Evolutionary conservation across 768 basidiomycete species (phyloP), one percentile per base, ranked within the genome.

Genomic region (Trametes gibbosa): DNA sequence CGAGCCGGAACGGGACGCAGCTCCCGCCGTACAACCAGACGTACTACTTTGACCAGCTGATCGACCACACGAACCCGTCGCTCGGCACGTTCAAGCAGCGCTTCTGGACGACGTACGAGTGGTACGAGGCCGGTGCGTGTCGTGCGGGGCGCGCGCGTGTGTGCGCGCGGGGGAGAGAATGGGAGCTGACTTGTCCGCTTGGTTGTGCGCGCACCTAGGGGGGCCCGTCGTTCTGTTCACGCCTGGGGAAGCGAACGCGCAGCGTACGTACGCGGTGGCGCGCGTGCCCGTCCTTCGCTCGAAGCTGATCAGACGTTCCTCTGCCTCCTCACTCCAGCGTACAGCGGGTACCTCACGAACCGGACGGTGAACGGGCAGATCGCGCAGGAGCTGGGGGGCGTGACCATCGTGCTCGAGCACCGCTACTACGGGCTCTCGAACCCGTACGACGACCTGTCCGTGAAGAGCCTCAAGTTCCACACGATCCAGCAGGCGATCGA

Each of bases 341-440:
- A 68, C 54, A 69, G 69, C 52, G 76, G 73, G n/a, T 89, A 87
- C 65, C 76, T 89, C 50, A 85, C 85, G 16, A 89, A 89, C 65
- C 54, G 27, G 12, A 86, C 84, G 5, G 80, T 90, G 62, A 83
- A 79, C 59, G 88, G 87, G 16, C 74, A 77, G 50, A 82, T 88
- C 59, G 84, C 86, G 10, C 83, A 87, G 66, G 83, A 85, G 68
- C 76, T 87, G 57, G 81, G 80, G 35, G 88, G 84, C 21, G 82
- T 82, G 17, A 79, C 81, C 5, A 75, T 90, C 62, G 73, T 89
- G 27, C 60, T 89, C 24, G 88, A 90, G 65, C 89, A 90, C 66
- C 79, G 89, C 23, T 91, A 85, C 76, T 90, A 84, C 61, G 89
- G 89, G 14, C 71, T 81, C n/a, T 90, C 87, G 57, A 91, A 89